A percentile compares a stretch with the other conserved stretches of the same genome.
Conservation (phyloP, 2,329 filamentous ascomycete genomes). For the Fusarium cicatricum region DNA sequence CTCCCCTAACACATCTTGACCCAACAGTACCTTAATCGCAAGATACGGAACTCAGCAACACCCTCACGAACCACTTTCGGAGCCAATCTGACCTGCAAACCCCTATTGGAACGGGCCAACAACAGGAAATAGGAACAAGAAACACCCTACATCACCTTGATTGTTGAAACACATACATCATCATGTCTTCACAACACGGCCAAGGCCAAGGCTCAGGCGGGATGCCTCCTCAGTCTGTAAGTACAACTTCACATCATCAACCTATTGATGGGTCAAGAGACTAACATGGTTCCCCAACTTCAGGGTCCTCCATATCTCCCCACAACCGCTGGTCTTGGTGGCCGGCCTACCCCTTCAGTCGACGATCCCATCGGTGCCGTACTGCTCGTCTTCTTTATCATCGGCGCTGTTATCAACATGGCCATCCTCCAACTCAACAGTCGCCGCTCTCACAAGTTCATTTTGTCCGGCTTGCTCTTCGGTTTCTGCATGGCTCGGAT, state of each 20-base stretch:
- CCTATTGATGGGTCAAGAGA: background rate
- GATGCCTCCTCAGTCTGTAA: constrained; percentile 27
- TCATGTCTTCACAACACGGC: constrained; percentile 29
- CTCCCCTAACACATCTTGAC: background rate
- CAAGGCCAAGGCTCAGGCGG: constrained; percentile 6
- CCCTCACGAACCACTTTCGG: background rate
- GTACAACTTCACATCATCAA: background rate
- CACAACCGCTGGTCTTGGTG: constrained; percentile 61
- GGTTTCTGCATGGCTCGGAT: constrained; percentile 66
- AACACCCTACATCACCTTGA: background rate
- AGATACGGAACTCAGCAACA: background rate
- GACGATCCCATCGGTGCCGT: constrained; percentile 73
- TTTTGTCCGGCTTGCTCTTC: constrained; percentile 65
- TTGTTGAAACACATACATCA: background rate
- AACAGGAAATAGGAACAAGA: background rate
- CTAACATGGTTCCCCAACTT: background rate
- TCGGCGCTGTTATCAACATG: constrained; percentile 65
- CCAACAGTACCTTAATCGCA: background rate
- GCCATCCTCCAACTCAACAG: constrained; percentile 62
- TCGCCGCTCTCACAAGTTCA: constrained; percentile 63
- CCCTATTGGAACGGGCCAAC: background rate
- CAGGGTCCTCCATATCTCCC: constrained; percentile 52
- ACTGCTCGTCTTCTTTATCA: constrained; percentile 66
- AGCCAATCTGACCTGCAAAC: background rate
- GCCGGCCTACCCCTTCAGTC: constrained; percentile 61